Percentiles rank a stretch among this genome's conserved stretches.
Evolutionary conservation across 495 filamentous ascomycete species (phyloP).

Genomic region (Rusavskia elegans): DNA sequence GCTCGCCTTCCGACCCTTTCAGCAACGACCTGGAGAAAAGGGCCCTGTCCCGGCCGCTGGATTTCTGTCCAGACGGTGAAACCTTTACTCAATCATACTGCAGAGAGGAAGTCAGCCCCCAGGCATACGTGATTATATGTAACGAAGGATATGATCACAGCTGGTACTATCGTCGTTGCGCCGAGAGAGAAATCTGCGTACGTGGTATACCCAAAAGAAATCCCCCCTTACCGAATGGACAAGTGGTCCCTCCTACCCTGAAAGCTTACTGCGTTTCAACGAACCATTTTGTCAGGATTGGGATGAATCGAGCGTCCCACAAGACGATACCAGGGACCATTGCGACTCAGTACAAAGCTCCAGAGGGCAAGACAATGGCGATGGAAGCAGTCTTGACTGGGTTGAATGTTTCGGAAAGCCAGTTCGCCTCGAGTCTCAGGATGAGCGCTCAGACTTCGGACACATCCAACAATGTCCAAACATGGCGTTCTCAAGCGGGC

Average conservation of each 20-base stretch:
- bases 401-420: not conserved
- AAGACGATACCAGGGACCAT: not conserved
- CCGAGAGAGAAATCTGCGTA: not conserved
- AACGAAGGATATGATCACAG: not conserved
- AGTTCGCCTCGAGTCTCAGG: not conserved
- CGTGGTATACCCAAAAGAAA: not conserved
- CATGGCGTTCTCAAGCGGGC: not conserved
- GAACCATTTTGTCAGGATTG: not conserved
- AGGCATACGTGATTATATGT: not conserved
- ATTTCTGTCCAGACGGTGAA: not conserved
- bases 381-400: not conserved
- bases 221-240: not conserved
- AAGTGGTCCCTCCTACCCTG: not conserved
- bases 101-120: not conserved
- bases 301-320: not conserved
- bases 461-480: not conserved
- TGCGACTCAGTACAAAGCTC: not conserved
- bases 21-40: not conserved
- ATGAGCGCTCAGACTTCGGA: not conserved
- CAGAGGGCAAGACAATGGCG: not conserved
- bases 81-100: not conserved
- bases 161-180: not conserved
- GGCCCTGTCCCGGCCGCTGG: not conserved
- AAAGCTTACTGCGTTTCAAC: not conserved
- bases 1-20: not conserved